These are phyloP conservation scores for Tricladium varicosporioides DNA, from an alignment of 2,329 filamentous ascomycete genomes.

Conservation along the genomic window DNA sequence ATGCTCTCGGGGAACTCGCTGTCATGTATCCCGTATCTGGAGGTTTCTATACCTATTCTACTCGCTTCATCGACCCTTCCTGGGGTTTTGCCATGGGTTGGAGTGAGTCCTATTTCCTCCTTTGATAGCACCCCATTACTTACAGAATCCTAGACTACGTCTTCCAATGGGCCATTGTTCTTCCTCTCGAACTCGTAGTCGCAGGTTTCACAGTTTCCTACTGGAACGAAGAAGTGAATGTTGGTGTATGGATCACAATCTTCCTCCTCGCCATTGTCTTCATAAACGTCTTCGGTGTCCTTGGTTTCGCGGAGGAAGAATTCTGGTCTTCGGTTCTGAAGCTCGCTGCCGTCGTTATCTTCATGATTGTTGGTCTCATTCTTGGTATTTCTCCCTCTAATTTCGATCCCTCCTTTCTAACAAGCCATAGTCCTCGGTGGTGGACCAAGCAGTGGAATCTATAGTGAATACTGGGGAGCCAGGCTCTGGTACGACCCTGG, in stretches of 20 bases:
- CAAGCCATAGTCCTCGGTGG: slow-evolving; percentile 64
- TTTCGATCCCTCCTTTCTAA: not conserved
- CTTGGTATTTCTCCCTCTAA: slow-evolving; percentile 4
- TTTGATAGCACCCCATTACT: not conserved
- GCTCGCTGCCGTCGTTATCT: slow-evolving; percentile 77
- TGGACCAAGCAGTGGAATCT: slow-evolving; percentile 61
- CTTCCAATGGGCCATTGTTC: slow-evolving; percentile 77
- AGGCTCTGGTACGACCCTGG: slow-evolving; percentile 75
- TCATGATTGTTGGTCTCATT: slow-evolving; percentile 60
- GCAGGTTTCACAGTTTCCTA: slow-evolving; percentile 79
- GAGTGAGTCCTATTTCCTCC: slow-evolving; percentile 41
- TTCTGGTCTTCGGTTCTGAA: slow-evolving; percentile 86
- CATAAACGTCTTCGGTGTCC: slow-evolving; percentile 86
- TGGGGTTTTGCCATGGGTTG: slow-evolving; percentile 95
- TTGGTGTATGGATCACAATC: slow-evolving; percentile 75
- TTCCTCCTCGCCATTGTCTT: slow-evolving; percentile 72
- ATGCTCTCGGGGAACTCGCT: slow-evolving; percentile 86
- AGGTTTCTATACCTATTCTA: slow-evolving; percentile 87
- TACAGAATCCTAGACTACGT: slow-evolving; percentile 59
- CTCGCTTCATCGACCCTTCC: slow-evolving; percentile 87
- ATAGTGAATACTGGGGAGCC: slow-evolving; percentile 62
- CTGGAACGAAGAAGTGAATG: slow-evolving; percentile 58
- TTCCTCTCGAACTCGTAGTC: slow-evolving; percentile 83
- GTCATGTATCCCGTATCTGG: slow-evolving; percentile 87
- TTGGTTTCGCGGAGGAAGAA: slow-evolving; percentile 84